These are phyloP conservation scores for Toxoplasma gondii DNA, from an alignment of 169 alveolate species.

Conservation along the genomic window DNA sequence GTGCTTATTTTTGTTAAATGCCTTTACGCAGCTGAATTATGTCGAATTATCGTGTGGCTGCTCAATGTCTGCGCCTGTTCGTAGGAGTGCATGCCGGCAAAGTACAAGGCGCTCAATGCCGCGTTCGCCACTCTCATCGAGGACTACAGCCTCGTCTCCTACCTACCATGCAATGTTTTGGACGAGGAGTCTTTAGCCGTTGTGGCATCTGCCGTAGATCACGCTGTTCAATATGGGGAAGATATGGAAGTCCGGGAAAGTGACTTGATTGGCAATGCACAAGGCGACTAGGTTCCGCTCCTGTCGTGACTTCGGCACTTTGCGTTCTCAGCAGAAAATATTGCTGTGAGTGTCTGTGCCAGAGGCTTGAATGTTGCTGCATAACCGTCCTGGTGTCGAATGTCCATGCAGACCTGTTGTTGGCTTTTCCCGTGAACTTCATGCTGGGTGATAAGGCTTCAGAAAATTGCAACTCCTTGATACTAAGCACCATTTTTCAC, in stretches of 20 bases:
- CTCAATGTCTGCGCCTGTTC: neutral
- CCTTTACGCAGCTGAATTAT: no score
- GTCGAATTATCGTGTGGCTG: no score
- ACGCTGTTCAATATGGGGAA: slow-evolving; percentile 9
- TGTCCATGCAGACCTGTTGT: no score
- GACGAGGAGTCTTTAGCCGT: slow-evolving; percentile 44
- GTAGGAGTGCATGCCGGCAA: slow-evolving; percentile 53
- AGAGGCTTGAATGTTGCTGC: no score
- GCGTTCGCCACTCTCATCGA: slow-evolving; percentile 57
- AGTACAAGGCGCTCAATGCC: slow-evolving; percentile 4
- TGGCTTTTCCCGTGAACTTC: no score
- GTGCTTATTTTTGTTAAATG: no score
- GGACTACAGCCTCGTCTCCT: slow-evolving; percentile 60
- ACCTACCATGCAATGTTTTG: slow-evolving; percentile 31
- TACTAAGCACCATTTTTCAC: no score
- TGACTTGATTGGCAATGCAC: neutral
- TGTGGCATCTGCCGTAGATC: neutral
- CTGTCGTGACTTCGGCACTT: neutral
- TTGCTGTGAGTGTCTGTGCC: no score
- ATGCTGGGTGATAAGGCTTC: no score
- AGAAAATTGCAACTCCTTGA: no score
- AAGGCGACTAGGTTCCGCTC: slow-evolving; percentile 4
- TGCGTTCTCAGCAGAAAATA: neutral
- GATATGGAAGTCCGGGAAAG: slow-evolving; percentile 34
- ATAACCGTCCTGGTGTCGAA: no score